Evolutionary conservation across 768 basidiomycete species (phyloP).

Genomic region (Neoboletus magnificus): DNA sequence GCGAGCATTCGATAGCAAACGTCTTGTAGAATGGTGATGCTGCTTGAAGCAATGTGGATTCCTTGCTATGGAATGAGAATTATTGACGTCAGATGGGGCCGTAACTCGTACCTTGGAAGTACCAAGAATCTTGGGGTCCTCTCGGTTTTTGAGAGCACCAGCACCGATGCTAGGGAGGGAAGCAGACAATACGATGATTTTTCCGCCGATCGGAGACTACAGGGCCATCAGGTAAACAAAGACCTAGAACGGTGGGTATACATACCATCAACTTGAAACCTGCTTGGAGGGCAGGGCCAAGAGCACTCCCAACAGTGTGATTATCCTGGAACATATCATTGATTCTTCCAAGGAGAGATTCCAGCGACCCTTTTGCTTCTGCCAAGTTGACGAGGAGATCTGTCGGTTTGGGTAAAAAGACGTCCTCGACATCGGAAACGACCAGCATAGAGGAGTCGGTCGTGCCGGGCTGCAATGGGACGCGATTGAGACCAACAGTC

Average conservation of each 20-base stretch:
- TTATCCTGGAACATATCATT: constrained; percentile 99
- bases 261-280: constrained; percentile 92
- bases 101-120: constrained; percentile 69
- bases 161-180: constrained; percentile 84
- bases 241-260: not conserved
- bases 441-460: constrained; percentile 93
- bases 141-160: constrained; percentile 91
- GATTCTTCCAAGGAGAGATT: constrained; percentile 75
- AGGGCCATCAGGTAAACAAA: not conserved
- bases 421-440: constrained; percentile 94
- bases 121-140: constrained; percentile 94
- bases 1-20: constrained; percentile 97
- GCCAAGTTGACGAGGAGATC: constrained; percentile 94
- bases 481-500: not conserved
- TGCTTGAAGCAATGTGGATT: constrained; percentile 90
- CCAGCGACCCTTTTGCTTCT: constrained; percentile 77
- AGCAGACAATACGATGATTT: constrained; percentile 84
- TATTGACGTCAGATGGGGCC: not conserved
- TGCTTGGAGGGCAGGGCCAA: constrained; percentile 93
- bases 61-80: constrained; percentile 41
- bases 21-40: constrained; percentile 96
- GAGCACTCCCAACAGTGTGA: constrained; percentile 85
- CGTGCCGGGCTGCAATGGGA: constrained; percentile 49
- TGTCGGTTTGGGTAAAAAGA: constrained; percentile 94
- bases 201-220: constrained; percentile 90